These are phyloP conservation scores for Magnusiomyces sp. DNA, from an alignment of 1,139 yeast genomes.

Conservation along the genomic window DNA sequence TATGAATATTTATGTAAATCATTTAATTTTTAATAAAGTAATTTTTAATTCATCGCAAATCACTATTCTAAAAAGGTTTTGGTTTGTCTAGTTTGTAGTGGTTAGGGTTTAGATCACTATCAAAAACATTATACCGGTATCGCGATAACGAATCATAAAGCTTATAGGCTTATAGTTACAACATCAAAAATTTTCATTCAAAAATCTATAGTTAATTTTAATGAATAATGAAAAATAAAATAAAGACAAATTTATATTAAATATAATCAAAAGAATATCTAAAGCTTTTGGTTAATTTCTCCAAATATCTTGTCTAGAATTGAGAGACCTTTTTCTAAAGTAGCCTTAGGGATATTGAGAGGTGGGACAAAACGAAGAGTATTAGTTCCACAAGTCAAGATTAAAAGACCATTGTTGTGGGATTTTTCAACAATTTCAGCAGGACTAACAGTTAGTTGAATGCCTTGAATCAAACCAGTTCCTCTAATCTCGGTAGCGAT, in stretches of 20 bases:
- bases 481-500: slow-evolving; percentile 63
- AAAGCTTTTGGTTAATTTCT: slow-evolving; percentile 6
- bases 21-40: no score
- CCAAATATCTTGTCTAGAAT: slow-evolving; percentile 7
- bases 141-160: no score
- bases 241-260: background rate
- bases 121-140: no score
- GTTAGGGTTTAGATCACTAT: no score
- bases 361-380: slow-evolving; percentile 91
- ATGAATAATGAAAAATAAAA: no score
- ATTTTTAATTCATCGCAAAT: no score
- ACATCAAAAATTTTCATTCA: no score
- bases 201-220: no score
- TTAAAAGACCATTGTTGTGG: slow-evolving; percentile 68
- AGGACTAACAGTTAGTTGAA: slow-evolving; percentile 65
- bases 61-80: no score
- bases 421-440: slow-evolving; percentile 57
- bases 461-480: slow-evolving; percentile 76
- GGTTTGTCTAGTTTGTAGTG: no score
- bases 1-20: no score
- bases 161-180: no score
- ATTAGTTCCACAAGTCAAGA: slow-evolving; percentile 86
- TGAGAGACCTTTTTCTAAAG: slow-evolving; percentile 57
- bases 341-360: slow-evolving; percentile 65
- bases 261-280: slow-evolving; percentile 1